Evolutionary conservation across 305 asterid genomes (phyloP).

Genomic region (Fraxinus sp.): DNA sequence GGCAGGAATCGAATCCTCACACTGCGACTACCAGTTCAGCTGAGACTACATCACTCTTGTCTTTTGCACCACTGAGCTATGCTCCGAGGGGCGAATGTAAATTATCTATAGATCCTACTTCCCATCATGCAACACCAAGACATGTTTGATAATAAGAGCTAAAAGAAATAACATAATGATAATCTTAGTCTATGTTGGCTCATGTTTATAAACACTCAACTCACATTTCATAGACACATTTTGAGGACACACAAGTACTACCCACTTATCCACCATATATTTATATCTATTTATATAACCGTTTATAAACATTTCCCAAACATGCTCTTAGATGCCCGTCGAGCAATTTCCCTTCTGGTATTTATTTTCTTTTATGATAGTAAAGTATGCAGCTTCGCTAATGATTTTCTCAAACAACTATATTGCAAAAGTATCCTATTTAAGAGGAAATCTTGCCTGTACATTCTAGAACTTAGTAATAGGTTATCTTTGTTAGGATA

Average conservation of each 20-base stretch:
- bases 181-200: neutral
- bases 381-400: neutral
- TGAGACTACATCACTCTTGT: too few species aligned
- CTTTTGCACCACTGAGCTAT: too few species aligned
- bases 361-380: neutral
- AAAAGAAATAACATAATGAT: neutral
- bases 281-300: neutral
- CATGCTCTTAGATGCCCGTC: slow-evolving; percentile 1
- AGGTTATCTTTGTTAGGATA: neutral
- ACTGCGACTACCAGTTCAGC: too few species aligned
- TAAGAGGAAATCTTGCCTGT: neutral
- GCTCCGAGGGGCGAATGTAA: neutral
- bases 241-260: neutral
- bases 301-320: neutral
- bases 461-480: neutral
- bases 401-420: slow-evolving; percentile 3
- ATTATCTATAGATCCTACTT: neutral
- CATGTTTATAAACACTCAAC: neutral
- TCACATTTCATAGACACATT: neutral
- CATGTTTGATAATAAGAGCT: neutral
- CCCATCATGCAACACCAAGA: neutral
- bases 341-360: neutral
- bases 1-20: too few species aligned
- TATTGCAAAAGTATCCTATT: neutral
- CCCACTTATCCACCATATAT: neutral